Conservation (phyloP, 2,329 filamentous ascomycete genomes). For the Colletotrichum tropicale region DNA sequence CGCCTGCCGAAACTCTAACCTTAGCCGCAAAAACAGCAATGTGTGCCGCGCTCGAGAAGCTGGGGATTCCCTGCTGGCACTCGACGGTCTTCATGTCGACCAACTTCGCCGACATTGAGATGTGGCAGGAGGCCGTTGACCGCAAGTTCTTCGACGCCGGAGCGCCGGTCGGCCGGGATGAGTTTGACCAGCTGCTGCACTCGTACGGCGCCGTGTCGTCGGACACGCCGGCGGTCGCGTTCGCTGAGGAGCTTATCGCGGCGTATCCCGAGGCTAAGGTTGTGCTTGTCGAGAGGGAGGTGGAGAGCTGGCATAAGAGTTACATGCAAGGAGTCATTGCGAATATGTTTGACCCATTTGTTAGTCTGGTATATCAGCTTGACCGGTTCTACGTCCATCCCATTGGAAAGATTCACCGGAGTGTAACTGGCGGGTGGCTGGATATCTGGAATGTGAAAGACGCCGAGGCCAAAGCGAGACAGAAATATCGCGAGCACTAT, state of each 20-base stretch:
- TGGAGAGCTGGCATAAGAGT: slow-evolving; percentile 31
- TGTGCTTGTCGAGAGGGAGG: slow-evolving; percentile 35
- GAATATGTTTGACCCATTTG: neutral
- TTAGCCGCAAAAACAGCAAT: neutral
- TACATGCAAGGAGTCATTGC: neutral
- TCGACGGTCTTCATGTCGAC: slow-evolving; percentile 20
- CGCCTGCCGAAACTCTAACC: neutral
- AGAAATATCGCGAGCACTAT: slow-evolving; percentile 11
- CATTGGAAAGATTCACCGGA: neutral
- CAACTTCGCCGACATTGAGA: slow-evolving; percentile 24
- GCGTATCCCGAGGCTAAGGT: slow-evolving; percentile 47
- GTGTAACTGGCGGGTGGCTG: neutral
- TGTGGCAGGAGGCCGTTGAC: slow-evolving; percentile 25
- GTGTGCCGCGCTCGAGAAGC: slow-evolving; percentile 21
- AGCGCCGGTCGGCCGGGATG: slow-evolving; percentile 10
- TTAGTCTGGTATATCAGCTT: neutral
- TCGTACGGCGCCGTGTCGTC: slow-evolving; percentile 36
- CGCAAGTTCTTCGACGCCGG: slow-evolving; percentile 21
- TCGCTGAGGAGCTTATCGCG: slow-evolving; percentile 41
- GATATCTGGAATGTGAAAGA: neutral
- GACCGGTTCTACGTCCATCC: slow-evolving; percentile 6
- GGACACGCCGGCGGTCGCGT: slow-evolving; percentile 40
- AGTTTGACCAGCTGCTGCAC: slow-evolving; percentile 25
- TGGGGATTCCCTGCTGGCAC: slow-evolving; percentile 23
- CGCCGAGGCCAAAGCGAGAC: neutral